These are phyloP conservation scores for Panicum hallii DNA, from an alignment of 202 grass and related monocot genomes.

Conservation along the genomic window DNA sequence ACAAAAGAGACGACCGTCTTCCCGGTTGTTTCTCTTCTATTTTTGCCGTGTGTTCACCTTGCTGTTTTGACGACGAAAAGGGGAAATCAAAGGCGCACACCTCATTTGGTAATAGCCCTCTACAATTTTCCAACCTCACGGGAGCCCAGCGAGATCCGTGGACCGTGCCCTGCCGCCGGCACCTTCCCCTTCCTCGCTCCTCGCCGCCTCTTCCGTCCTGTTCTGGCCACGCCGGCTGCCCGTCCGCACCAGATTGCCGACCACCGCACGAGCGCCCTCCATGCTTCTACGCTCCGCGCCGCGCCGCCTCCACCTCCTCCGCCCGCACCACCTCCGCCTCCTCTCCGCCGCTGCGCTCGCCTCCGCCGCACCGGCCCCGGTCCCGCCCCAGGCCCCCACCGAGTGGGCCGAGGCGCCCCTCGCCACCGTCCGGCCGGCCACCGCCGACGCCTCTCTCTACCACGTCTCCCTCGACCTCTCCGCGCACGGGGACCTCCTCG, in stretches of 20 bases:
- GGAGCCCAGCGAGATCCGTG: conserved; percentile 22
- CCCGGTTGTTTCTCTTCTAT: neutral
- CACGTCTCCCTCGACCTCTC: conserved; percentile 83
- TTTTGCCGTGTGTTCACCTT: neutral
- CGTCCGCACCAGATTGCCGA: conserved; percentile 4
- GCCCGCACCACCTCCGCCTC: conserved; percentile 46
- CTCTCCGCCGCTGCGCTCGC: conserved; percentile 46
- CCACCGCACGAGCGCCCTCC: neutral
- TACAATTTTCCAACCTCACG: conserved; percentile 24
- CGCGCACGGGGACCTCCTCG: conserved; percentile 46
- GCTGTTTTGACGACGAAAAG: neutral
- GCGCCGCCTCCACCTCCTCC: conserved; percentile 48
- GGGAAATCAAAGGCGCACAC: conserved; percentile 11
- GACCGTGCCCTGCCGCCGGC: neutral
- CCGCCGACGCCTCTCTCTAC: conserved; percentile 73
- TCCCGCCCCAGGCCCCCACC: conserved; percentile 37
- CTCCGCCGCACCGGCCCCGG: neutral
- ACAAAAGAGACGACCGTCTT: neutral
- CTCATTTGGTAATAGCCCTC: neutral
- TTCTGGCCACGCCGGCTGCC: neutral
- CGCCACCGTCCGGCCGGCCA: conserved; percentile 59
- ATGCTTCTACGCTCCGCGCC: conserved; percentile 56
- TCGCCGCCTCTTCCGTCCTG: neutral
- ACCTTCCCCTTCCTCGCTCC: neutral
- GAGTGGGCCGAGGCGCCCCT: conserved; percentile 62